phyloP scores from a whole-genome alignment of 2,329 filamentous ascomycete species.

The Pleoardoris graminearum region DNA sequence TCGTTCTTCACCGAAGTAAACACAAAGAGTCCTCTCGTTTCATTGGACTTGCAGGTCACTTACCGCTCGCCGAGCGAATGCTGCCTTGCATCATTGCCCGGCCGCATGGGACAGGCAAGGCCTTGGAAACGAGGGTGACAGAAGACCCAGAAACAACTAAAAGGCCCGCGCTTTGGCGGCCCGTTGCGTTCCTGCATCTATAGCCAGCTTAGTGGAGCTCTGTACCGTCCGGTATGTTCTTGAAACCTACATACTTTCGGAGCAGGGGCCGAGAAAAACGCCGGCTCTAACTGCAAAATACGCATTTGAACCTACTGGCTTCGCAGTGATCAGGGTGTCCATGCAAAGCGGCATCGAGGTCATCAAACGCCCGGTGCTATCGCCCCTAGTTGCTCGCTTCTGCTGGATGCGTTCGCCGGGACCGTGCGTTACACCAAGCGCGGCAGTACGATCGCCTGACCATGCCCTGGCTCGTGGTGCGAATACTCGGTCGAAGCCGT shows the following conservation, averaged over 20 bases:
- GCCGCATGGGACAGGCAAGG: not conserved
- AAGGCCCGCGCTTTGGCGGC: not conserved
- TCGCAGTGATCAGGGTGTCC: not conserved
- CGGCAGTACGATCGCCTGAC: not conserved
- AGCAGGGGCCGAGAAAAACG: not conserved
- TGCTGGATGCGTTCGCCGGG: not conserved
- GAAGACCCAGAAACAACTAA: not conserved
- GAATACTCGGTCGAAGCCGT: too few species aligned
- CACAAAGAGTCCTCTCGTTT: not conserved
- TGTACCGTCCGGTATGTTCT: not conserved
- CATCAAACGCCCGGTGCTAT: slow-evolving; percentile 24
- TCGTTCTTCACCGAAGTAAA: slow-evolving; percentile 3
- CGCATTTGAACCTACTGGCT: not conserved
- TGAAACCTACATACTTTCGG: not conserved
- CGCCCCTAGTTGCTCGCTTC: not conserved
- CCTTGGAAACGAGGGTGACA: slow-evolving; percentile 1
- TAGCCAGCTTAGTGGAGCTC: not conserved
- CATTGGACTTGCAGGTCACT: not conserved
- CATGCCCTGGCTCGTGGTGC: not conserved
- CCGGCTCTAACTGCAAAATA: not conserved
- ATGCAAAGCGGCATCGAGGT: slow-evolving; percentile 8
- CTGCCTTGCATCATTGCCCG: slow-evolving; percentile 3
- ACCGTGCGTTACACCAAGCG: slow-evolving; percentile 1
- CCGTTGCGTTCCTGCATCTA: slow-evolving; percentile 4
- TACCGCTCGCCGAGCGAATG: slow-evolving; percentile 2